Conservation (phyloP, 2,329 filamentous ascomycete genomes). For the Aureobasidium zeae region DNA sequence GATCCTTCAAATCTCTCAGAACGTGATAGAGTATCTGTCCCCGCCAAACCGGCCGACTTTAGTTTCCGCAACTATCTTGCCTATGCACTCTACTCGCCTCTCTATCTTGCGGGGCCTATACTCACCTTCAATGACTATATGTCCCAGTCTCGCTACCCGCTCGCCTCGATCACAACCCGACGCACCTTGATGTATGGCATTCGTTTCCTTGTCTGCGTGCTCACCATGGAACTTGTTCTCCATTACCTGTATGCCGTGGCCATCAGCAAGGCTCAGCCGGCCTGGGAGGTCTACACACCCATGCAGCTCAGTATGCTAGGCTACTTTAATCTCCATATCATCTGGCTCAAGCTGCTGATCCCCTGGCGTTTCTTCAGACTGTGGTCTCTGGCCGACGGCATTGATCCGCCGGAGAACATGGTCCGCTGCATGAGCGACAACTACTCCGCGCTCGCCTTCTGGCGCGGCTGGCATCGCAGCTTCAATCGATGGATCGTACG, state of each 20-base stretch:
- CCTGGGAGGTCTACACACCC: constrained; percentile 76
- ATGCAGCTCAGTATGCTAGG: constrained; percentile 83
- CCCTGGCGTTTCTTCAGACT: constrained; percentile 98
- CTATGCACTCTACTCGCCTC: constrained; percentile 81
- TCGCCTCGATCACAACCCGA: constrained; percentile 52
- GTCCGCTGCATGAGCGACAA: constrained; percentile 93
- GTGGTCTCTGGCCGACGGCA: constrained; percentile 83
- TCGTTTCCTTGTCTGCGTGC: constrained; percentile 68
- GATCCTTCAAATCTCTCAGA: constrained; percentile 82
- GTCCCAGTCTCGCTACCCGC: constrained; percentile 66
- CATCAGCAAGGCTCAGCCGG: constrained; percentile 70
- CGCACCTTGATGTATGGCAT: constrained; percentile 75
- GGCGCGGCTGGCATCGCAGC: constrained; percentile 90
- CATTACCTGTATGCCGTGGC: constrained; percentile 92
- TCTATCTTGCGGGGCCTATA: constrained; percentile 89
- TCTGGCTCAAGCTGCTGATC: constrained; percentile 94
- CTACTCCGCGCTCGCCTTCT: constrained; percentile 82
- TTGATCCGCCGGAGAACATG: constrained; percentile 98
- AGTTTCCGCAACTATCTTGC: constrained; percentile 79
- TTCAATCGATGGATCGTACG: constrained; percentile 93
- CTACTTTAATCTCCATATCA: constrained; percentile 92
- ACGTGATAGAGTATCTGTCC: constrained; percentile 69
- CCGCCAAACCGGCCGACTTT: constrained; percentile 63
- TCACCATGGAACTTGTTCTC: constrained; percentile 83
- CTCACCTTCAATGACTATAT: constrained; percentile 98